phyloP scores from a whole-genome alignment of 371 early-diverging fungal genomes.

The Actinomortierella wolfii region DNA sequence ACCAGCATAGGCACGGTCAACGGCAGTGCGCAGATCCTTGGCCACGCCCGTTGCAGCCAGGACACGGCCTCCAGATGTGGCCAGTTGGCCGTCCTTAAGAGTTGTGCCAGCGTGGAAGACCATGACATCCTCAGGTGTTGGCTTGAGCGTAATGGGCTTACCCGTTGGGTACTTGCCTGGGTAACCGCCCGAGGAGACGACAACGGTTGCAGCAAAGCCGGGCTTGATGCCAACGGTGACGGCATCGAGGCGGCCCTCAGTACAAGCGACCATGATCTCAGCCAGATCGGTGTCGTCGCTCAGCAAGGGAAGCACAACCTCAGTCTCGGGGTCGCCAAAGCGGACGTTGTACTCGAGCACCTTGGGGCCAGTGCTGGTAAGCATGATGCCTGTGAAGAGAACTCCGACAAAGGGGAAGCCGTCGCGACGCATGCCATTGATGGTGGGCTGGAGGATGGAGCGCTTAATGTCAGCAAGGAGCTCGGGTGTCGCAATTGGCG shows the following conservation, averaged over 20 bases:
- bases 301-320: constrained; percentile 91
- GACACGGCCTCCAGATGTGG: constrained; percentile 96
- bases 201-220: constrained; percentile 88
- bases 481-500: constrained; percentile 85
- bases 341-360: constrained; percentile 97
- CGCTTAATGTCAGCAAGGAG: constrained; percentile 75
- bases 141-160: constrained; percentile 69
- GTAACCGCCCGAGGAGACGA: constrained; percentile 92
- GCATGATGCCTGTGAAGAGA: constrained; percentile 96
- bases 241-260: constrained; percentile 90
- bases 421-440: constrained; percentile 95
- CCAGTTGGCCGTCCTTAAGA: constrained; percentile 56
- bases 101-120: constrained; percentile 96
- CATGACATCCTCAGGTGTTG: constrained; percentile 56
- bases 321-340: constrained; percentile 98
- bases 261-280: constrained; percentile 87
- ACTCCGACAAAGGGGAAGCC: constrained; percentile 96
- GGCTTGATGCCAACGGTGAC: constrained; percentile 75
- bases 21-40: constrained; percentile 71
- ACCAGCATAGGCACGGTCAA: constrained; percentile 76
- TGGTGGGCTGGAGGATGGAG: constrained; percentile 86
- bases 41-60: constrained; percentile 89
- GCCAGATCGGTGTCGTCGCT: constrained; percentile 84
- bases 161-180: constrained; percentile 89
- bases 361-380: constrained; percentile 88